Conservation (phyloP, 176 grass and related monocot species). For the Oryza coarctata region DNA sequence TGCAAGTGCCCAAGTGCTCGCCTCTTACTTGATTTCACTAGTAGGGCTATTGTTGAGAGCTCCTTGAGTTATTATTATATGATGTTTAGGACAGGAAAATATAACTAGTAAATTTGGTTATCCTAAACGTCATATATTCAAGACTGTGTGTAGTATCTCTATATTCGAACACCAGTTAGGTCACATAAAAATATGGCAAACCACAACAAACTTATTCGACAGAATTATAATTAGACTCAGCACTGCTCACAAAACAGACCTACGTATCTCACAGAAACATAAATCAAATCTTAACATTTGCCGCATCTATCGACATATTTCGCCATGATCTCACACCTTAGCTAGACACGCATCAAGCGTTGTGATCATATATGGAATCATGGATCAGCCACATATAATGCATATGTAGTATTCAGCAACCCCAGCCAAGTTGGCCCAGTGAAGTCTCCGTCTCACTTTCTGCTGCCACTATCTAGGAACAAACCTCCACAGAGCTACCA, state of each 20-base stretch:
- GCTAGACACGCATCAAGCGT: not conserved
- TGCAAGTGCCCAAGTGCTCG: no score
- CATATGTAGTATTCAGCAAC: not conserved
- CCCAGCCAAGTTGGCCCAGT: not conserved
- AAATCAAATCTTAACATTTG: not conserved
- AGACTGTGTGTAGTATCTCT: no score
- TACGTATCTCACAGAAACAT: not conserved
- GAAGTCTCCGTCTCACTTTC: not conserved
- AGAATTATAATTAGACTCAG: not conserved
- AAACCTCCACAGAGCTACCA: not conserved
- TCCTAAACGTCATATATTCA: no score
- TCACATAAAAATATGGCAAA: no score
- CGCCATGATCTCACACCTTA: not conserved
- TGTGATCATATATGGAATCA: not conserved
- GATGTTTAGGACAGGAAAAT: no score
- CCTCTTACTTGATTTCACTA: no score
- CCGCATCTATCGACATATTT: not conserved
- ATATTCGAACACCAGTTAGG: no score
- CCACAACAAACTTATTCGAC: not conserved
- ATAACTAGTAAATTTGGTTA: no score
- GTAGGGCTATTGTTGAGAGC: no score
- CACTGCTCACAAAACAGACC: not conserved
- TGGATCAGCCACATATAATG: not conserved
- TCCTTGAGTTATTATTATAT: no score
- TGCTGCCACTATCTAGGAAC: not conserved